A percentile compares a stretch with the other conserved stretches of the same genome.
Evolutionary conservation across 2,329 filamentous ascomycete genomes (phyloP).

Genomic region (Penicillium sp.): DNA sequence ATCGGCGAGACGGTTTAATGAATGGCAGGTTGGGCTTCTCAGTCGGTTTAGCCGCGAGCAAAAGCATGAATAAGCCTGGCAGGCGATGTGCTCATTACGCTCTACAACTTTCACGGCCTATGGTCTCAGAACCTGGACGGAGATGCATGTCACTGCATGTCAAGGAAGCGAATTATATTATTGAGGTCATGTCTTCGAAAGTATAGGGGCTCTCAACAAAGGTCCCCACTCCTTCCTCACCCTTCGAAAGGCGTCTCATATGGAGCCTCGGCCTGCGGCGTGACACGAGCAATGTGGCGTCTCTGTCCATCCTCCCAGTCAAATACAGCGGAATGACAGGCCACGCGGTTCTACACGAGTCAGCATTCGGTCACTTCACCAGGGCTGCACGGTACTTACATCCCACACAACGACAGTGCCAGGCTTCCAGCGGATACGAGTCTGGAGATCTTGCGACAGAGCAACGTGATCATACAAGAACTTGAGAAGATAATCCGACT

Average conservation of each 20-base stretch:
- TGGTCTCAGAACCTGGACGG: too few species aligned
- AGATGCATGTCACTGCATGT: too few species aligned
- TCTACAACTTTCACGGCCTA: too few species aligned
- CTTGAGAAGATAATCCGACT: conserved; percentile 69
- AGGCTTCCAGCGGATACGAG: conserved; percentile 68
- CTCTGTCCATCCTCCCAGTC: conserved; percentile 77
- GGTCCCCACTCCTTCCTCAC: too few species aligned
- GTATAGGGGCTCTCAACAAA: too few species aligned
- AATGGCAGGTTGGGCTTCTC: conserved; percentile 52
- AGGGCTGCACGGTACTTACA: conserved; percentile 30
- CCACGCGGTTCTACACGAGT: conserved; percentile 58
- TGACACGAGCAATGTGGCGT: conserved; percentile 73
- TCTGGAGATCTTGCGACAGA: conserved; percentile 65
- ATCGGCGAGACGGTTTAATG: conserved; percentile 48
- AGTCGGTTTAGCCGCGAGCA: conserved; percentile 38
- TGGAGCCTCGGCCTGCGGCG: conserved; percentile 72
- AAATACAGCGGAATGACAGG: conserved; percentile 69
- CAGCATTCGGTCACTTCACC: conserved; percentile 3
- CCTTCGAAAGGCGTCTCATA: conserved; percentile 60
- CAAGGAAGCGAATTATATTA: neutral
- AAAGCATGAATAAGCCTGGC: neutral
- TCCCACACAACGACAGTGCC: conserved; percentile 85
- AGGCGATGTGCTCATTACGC: too few species aligned
- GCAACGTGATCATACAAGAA: conserved; percentile 73
- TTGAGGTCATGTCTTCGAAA: neutral